phyloP scores from a whole-genome alignment of 495 filamentous ascomycete species.

The Talaromyces stipitatus region DNA sequence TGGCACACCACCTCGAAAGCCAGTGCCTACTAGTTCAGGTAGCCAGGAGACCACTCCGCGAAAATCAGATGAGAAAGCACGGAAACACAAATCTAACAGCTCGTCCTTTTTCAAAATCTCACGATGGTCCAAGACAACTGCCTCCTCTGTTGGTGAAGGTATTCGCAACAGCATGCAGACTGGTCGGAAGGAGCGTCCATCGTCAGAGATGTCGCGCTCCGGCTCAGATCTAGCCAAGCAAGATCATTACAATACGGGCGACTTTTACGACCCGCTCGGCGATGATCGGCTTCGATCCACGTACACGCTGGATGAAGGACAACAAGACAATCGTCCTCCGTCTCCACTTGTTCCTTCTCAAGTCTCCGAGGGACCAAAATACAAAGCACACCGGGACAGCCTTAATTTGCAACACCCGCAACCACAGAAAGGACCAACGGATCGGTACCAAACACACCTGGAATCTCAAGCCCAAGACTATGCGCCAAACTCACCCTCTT shows the following conservation, averaged over 20 bases:
- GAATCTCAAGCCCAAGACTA: constrained; percentile 73
- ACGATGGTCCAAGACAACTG: constrained; percentile 93
- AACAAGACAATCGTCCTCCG: constrained; percentile 45
- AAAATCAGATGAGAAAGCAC: constrained; percentile 61
- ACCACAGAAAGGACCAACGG: constrained; percentile 73
- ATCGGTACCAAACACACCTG: constrained; percentile 70
- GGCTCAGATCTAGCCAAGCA: constrained; percentile 54
- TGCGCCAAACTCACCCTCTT: constrained; percentile 59
- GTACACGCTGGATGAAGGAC: constrained; percentile 47
- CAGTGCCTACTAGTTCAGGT: constrained; percentile 45
- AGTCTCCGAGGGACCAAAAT: constrained; percentile 79
- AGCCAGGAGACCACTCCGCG: constrained; percentile 72
- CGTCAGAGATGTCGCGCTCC: constrained; percentile 58
- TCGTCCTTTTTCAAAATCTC: constrained; percentile 93
- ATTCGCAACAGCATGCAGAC: constrained; percentile 45
- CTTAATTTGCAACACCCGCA: constrained; percentile 87
- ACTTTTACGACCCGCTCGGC: constrained; percentile 56
- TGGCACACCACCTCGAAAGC: constrained; percentile 62
- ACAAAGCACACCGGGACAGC: constrained; percentile 83
- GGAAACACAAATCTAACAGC: constrained; percentile 84
- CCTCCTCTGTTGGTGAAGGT: constrained; percentile 61
- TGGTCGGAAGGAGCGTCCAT: constrained; percentile 40
- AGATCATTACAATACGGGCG: constrained; percentile 52
- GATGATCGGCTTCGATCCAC: constrained; percentile 67
- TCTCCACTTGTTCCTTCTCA: constrained; percentile 56